Percentiles rank a stretch among this genome's conserved stretches.
phyloP scores from a whole-genome alignment of 2,329 filamentous ascomycete species.

The Chalara sp. region DNA sequence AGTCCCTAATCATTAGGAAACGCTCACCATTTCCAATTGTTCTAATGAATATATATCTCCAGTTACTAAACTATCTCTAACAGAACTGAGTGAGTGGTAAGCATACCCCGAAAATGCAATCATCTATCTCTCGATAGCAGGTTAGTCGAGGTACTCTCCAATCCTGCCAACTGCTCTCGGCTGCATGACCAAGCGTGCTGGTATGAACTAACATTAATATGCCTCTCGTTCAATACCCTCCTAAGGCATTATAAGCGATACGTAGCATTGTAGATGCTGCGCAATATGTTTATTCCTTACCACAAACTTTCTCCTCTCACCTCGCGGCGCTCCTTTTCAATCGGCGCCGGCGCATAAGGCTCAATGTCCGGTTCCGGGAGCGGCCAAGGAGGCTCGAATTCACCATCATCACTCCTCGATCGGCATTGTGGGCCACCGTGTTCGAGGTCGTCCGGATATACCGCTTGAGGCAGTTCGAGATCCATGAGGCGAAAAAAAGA shows the following conservation, averaged over 20 bases:
- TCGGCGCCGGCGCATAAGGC: no score
- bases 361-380: no score
- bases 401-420: constrained; percentile 16
- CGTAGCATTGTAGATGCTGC: background rate
- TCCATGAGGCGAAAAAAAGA: constrained; percentile 14
- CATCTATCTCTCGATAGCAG: constrained; percentile 25
- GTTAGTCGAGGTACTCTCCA: no score
- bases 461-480: constrained; percentile 22
- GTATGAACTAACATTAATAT: constrained; percentile 29
- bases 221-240: constrained; percentile 33
- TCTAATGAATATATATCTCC: constrained; percentile 14
- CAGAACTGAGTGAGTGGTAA: background rate
- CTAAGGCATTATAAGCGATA: constrained; percentile 14
- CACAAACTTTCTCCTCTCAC: constrained; percentile 20
- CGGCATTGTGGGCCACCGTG: constrained; percentile 17
- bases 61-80: constrained; percentile 1
- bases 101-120: constrained; percentile 37
- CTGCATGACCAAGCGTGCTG: background rate
- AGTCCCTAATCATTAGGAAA: background rate
- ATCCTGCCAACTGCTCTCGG: no score
- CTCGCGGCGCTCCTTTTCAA: no score
- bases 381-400: constrained; percentile 10
- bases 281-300: constrained; percentile 9
- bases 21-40: constrained; percentile 32
- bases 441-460: constrained; percentile 15